These are phyloP conservation scores for Bassia scoparia DNA, from an alignment of 148 eudicot genomes.

Conservation along the genomic window DNA sequence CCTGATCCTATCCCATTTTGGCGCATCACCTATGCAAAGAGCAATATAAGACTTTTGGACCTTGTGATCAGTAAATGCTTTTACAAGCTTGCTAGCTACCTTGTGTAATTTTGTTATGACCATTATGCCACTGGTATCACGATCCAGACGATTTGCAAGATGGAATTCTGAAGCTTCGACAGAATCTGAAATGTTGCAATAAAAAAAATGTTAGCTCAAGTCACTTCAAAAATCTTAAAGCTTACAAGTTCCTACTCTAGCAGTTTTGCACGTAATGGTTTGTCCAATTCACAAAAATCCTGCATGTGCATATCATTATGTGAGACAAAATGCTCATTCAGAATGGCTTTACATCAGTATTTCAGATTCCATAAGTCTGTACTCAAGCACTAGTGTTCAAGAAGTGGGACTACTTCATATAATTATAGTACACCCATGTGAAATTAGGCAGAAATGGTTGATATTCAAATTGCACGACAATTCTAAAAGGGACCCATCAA, in stretches of 20 bases:
- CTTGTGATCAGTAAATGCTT: slow-evolving; percentile 85
- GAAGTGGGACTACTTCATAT: too few species aligned
- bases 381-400: too few species aligned
- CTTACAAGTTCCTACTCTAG: background rate
- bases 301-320: background rate
- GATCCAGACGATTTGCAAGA: slow-evolving; percentile 95
- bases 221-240: background rate
- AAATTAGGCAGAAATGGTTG: background rate
- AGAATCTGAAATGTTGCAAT: slow-evolving; percentile 30
- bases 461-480: background rate
- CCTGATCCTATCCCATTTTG: slow-evolving; percentile 56
- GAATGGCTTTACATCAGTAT: background rate
- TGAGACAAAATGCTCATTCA: background rate
- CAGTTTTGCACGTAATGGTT: background rate
- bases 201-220: background rate
- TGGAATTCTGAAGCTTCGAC: slow-evolving; percentile 54
- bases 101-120: slow-evolving; percentile 82
- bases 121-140: slow-evolving; percentile 91
- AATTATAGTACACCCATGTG: too few species aligned
- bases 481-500: background rate
- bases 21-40: slow-evolving; percentile 57
- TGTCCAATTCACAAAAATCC: background rate
- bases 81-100: slow-evolving; percentile 83
- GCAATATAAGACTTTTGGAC: slow-evolving; percentile 80
- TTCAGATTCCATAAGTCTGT: background rate